Evolutionary conservation across 2,329 filamentous ascomycete species (phyloP).

Genomic region (Knufia fluminis): DNA sequence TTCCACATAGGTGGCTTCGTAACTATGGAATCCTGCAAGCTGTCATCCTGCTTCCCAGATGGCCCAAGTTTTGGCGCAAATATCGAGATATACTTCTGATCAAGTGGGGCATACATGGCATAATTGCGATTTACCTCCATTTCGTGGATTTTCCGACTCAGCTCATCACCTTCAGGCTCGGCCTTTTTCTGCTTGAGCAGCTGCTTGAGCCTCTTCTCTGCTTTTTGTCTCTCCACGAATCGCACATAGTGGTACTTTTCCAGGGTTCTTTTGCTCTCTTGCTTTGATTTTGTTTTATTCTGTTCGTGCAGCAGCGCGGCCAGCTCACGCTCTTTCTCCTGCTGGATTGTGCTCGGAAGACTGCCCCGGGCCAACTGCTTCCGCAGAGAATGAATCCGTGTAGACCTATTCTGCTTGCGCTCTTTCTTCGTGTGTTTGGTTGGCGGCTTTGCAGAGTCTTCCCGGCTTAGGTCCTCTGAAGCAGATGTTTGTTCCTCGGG

Average conservation of each 20-base stretch:
- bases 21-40: not conserved
- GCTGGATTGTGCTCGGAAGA: slow-evolving; percentile 46
- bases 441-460: not conserved
- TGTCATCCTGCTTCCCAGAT: slow-evolving; percentile 24
- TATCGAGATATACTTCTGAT: slow-evolving; percentile 50
- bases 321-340: slow-evolving; percentile 52
- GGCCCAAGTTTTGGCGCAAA: slow-evolving; percentile 30
- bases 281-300: slow-evolving; percentile 38
- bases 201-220: slow-evolving; percentile 39
- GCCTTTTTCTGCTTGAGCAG: slow-evolving; percentile 24
- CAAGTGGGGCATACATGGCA: slow-evolving; percentile 52
- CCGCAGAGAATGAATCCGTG: slow-evolving; percentile 22
- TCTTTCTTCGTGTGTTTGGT: slow-evolving; percentile 17
- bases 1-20: slow-evolving; percentile 37
- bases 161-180: slow-evolving; percentile 21
- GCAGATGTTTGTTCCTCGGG: not conserved
- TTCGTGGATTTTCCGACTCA: slow-evolving; percentile 30
- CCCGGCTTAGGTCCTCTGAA: not conserved
- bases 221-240: slow-evolving; percentile 49
- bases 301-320: slow-evolving; percentile 49
- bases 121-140: slow-evolving; percentile 54
- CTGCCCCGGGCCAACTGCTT: slow-evolving; percentile 27
- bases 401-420: slow-evolving; percentile 19
- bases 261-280: slow-evolving; percentile 47
- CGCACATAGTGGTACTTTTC: slow-evolving; percentile 56